Conservation (phyloP, 805 yeast species). For the Candida quercuum region DNA sequence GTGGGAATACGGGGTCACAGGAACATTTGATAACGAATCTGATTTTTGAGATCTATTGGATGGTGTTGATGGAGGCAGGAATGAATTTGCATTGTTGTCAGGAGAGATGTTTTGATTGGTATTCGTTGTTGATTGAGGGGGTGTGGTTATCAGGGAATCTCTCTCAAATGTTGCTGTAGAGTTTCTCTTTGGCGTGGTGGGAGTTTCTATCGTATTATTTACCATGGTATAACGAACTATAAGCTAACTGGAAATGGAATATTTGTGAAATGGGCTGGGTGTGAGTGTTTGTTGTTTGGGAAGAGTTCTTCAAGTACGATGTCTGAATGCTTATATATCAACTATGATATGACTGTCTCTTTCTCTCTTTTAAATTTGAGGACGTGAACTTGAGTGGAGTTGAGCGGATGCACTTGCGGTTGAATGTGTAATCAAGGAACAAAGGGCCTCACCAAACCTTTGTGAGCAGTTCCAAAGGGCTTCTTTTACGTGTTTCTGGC, state of each 20-base stretch:
- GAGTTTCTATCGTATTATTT: neutral
- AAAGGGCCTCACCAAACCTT: too few species aligned
- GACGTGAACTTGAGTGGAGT: too few species aligned
- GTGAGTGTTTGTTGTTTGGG: neutral
- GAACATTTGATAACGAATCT: neutral
- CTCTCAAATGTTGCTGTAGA: neutral
- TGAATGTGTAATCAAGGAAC: too few species aligned
- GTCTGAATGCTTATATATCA: neutral
- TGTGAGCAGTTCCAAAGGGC: too few species aligned
- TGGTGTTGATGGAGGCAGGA: neutral
- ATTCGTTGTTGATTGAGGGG: neutral
- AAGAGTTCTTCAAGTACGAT: too few species aligned
- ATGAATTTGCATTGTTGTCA: neutral
- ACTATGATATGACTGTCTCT: neutral
- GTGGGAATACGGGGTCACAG: neutral
- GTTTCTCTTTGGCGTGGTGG: neutral
- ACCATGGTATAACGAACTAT: too few species aligned
- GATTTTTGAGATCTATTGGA: neutral
- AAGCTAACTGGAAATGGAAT: too few species aligned
- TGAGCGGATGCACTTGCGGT: too few species aligned
- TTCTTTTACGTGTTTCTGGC: too few species aligned
- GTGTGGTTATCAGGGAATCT: neutral
- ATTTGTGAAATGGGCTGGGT: too few species aligned
- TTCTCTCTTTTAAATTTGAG: neutral
- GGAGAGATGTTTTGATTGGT: neutral